Base-by-base conservation (phyloP, 768 basidiomycete genomes). In the Pilatotrama ljubarskyi region DNA sequence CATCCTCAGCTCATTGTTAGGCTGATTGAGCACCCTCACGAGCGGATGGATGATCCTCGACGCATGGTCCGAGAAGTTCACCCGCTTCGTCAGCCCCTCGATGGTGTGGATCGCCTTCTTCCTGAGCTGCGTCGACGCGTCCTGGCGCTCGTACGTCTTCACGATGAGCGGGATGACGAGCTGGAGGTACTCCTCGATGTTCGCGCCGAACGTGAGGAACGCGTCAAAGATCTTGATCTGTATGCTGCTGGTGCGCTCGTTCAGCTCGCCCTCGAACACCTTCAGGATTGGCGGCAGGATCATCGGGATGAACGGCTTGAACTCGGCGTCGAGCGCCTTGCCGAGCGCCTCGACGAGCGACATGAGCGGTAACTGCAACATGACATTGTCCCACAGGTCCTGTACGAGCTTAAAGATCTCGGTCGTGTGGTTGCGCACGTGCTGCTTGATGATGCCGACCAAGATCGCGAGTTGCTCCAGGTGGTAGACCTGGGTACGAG, bases 11-110 rank as follows among this genome's bases (percentile, higher is more conserved):
- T 98, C 95, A 59, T 89, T 89, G 64, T 81, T 87, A 1, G 82
- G 78, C 36, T 78, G 79, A 41, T 87, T 86, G 57, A 99, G 77
- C 1, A 98, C 91, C 37, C 97, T 84, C 40, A 93, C 89, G 24
- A 99, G 81, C 5, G 97, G 95, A 68, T 98, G 97, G 7, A 99
- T 92, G 67, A 98, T 97, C 22, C 96, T 86, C 10, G 94, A 96
- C 20, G 97, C 94, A 64, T 98, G 96, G 69, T 98, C 97, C 3
- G 93, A 94, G 70, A 99, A 98, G 75, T 98, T 98, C 65, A 98
- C 93, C 57, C 95, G 83, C 64, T 89, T 83, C 5, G 94, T 95
- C 25, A 99, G 76, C 20, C 90, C 91, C 44, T 94, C 93, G 41
- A 98, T 91, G 1, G 93, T 95, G 62, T 91, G 87, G 42, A 98